Conservation (phyloP, 2,329 filamentous ascomycete species). For the Colletotrichum caudatum region DNA sequence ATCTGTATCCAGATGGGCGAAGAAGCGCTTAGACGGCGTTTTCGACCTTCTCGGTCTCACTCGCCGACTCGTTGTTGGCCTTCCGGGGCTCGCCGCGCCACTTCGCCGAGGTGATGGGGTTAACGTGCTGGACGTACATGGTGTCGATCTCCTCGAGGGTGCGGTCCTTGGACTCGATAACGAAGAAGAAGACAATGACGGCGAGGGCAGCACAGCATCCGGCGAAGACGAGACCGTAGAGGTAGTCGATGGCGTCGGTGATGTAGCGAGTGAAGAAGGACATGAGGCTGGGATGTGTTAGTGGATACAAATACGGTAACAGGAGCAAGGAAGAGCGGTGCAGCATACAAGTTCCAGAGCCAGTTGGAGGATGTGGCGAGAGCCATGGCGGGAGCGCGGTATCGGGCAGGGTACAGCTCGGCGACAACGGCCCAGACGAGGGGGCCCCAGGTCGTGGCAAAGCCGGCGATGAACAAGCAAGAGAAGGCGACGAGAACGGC, state of each 20-base stretch:
- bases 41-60: conserved; percentile 33
- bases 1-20: not conserved
- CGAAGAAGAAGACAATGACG: conserved; percentile 78
- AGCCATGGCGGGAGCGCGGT: conserved; percentile 66
- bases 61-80: conserved; percentile 40
- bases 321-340: conserved; percentile 62
- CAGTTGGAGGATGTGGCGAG: conserved; percentile 70
- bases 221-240: conserved; percentile 78
- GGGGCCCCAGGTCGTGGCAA: conserved; percentile 78
- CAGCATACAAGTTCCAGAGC: conserved; percentile 73
- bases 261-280: conserved; percentile 75
- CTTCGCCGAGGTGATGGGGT: conserved; percentile 59
- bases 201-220: conserved; percentile 73
- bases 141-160: conserved; percentile 82
- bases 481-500: conserved; percentile 75
- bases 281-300: conserved; percentile 50
- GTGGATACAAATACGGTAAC: not conserved
- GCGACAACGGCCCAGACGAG: conserved; percentile 75
- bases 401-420: conserved; percentile 72
- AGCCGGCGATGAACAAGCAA: conserved; percentile 75
- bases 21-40: conserved; percentile 18
- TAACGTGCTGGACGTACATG: conserved; percentile 73
- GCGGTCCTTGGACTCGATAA: conserved; percentile 78
- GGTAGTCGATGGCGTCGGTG: conserved; percentile 75
- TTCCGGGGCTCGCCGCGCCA: conserved; percentile 50